phyloP scores from a whole-genome alignment of 805 yeast species.

The Pichia heedii region DNA sequence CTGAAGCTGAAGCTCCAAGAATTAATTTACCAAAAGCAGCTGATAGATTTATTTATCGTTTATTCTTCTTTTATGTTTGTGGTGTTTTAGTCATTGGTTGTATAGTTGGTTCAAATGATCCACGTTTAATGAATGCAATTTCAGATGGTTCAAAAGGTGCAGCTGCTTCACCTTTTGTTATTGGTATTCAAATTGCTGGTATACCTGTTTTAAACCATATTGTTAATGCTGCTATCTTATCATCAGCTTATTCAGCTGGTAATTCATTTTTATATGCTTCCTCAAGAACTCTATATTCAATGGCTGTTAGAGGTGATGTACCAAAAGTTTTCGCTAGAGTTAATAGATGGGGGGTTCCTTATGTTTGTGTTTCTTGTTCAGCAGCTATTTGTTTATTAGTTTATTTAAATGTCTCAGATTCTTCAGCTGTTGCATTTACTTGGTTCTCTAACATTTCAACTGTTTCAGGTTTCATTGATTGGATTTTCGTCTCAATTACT shows the following conservation, averaged over 20 bases:
- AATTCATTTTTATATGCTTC: constrained; percentile 69
- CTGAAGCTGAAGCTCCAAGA: constrained; percentile 52
- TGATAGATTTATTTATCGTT: constrained; percentile 49
- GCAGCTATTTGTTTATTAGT: constrained; percentile 45
- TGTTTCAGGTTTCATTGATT: constrained; percentile 58
- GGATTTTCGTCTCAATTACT: constrained; percentile 48
- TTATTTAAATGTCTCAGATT: constrained; percentile 53
- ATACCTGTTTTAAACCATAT: constrained; percentile 66
- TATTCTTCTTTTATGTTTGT: constrained; percentile 49
- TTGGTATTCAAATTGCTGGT: constrained; percentile 65
- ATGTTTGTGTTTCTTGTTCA: constrained; percentile 42
- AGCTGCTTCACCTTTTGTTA: constrained; percentile 79
- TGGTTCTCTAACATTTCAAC: constrained; percentile 64
- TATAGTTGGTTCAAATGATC: constrained; percentile 47
- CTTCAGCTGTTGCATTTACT: constrained; percentile 51
- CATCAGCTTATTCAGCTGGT: constrained; percentile 52
- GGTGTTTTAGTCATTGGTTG: constrained; percentile 52
- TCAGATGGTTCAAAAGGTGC: constrained; percentile 45
- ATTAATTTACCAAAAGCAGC: constrained; percentile 56
- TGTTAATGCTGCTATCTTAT: constrained; percentile 62
- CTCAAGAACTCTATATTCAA: constrained; percentile 64
- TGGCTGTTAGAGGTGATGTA: constrained; percentile 68
- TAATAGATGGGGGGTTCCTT: constrained; percentile 63
- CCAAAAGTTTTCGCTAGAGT: constrained; percentile 57
- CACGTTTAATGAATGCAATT: constrained; percentile 36